A percentile compares a stretch with the other conserved stretches of the same genome.
These are phyloP conservation scores for Salix udensis DNA, from an alignment of 345 rosid species.

Conservation along the genomic window DNA sequence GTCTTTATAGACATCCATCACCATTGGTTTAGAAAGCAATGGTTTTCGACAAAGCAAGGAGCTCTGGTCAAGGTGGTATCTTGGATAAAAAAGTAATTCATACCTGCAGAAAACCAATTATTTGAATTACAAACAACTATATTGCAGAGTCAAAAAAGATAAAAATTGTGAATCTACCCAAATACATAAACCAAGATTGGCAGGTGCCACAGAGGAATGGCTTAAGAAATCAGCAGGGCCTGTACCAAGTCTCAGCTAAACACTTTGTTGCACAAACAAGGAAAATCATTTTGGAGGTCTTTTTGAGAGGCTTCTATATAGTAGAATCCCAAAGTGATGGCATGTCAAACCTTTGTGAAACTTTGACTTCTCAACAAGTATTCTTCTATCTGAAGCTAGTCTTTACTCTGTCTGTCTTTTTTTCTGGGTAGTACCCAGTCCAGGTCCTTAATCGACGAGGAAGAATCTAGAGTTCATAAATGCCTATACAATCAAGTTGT, in stretches of 20 bases:
- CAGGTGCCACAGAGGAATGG: neutral
- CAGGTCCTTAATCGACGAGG: neutral
- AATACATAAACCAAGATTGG: neutral
- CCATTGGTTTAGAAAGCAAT: slow-evolving; percentile 87
- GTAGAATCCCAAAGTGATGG: neutral
- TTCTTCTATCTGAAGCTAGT: neutral
- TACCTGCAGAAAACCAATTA: slow-evolving; percentile 45
- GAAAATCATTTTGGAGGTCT: neutral
- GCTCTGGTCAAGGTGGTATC: slow-evolving; percentile 95
- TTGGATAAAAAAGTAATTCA: slow-evolving; percentile 92
- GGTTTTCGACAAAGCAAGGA: slow-evolving; percentile 82
- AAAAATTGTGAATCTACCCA: slow-evolving; percentile 5
- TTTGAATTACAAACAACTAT: slow-evolving; percentile 7
- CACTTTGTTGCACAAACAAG: neutral
- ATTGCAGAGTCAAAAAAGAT: neutral
- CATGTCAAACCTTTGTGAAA: neutral
- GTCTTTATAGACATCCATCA: slow-evolving; percentile 91
- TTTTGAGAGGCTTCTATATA: neutral
- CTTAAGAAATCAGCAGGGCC: neutral
- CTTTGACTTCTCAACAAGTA: neutral
- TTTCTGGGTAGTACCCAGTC: neutral
- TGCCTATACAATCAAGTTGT: neutral
- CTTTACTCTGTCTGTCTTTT: neutral
- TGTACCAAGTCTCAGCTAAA: neutral
- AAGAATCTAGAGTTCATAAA: neutral